Percentiles rank a stretch among this genome's conserved stretches.
These are phyloP conservation scores for Pulicaria dysenterica DNA, from an alignment of 129 eudicot species.

Conservation along the genomic window DNA sequence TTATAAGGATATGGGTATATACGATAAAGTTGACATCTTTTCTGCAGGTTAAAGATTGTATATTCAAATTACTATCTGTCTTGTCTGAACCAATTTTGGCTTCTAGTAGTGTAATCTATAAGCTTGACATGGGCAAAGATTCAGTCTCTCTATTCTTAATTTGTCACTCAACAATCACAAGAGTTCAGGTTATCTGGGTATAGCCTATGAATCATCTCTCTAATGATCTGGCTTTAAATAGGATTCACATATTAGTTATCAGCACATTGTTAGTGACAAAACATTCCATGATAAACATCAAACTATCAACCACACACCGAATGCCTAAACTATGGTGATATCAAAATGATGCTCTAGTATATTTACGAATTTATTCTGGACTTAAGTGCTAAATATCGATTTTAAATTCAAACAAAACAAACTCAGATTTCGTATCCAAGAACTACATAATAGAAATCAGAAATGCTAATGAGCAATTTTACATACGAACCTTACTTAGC, in stretches of 20 bases:
- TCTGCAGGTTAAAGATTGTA: not conserved
- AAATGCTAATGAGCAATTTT: not conserved
- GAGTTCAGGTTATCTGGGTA: no score
- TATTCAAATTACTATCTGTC: not conserved
- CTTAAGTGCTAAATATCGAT: not conserved
- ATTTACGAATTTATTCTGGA: not conserved
- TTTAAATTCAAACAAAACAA: not conserved
- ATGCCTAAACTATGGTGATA: constrained; percentile 4
- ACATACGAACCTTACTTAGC: not conserved
- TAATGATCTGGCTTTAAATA: no score
- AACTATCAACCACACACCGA: constrained; percentile 1
- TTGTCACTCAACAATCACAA: not conserved
- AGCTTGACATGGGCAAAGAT: not conserved
- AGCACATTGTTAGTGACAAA: no score
- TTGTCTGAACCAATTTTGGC: not conserved
- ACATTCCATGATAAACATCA: no score
- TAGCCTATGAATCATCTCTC: no score
- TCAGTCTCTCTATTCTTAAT: not conserved
- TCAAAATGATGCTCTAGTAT: not conserved
- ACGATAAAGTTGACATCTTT: not conserved
- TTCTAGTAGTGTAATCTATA: not conserved
- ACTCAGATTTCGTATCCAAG: not conserved
- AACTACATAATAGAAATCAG: not conserved
- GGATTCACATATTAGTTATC: no score
- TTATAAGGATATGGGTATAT: not conserved